Evolutionary conservation across 345 rosid genomes (phyloP).

Genomic region (Jatropha curcas): DNA sequence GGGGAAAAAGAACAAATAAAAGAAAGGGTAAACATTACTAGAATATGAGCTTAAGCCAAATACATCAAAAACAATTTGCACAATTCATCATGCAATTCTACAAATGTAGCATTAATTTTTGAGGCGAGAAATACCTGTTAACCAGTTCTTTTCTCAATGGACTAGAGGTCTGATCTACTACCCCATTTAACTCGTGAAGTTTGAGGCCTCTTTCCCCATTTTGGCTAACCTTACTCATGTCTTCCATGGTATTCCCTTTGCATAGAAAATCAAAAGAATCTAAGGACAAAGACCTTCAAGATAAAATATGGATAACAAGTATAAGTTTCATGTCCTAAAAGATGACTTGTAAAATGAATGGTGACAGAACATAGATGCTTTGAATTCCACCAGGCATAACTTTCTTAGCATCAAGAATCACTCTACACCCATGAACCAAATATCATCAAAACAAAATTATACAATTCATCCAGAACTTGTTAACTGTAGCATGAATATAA

Average conservation of each 20-base stretch:
- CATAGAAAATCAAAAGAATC: slow-evolving; percentile 30
- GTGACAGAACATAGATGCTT: neutral
- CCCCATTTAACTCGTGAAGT: slow-evolving; percentile 34
- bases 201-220: slow-evolving; percentile 38
- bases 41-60: neutral
- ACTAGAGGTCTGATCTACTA: slow-evolving; percentile 39
- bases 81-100: too few relatives aligned
- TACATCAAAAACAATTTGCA: neutral
- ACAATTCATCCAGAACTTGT: neutral
- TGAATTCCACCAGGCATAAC: neutral
- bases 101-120: neutral
- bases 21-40: neutral
- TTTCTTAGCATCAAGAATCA: neutral
- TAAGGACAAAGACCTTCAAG: slow-evolving; percentile 28
- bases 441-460: neutral
- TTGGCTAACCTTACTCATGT: slow-evolving; percentile 24
- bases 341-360: neutral
- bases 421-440: neutral
- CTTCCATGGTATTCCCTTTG: slow-evolving; percentile 28
- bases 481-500: neutral
- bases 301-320: slow-evolving; percentile 12
- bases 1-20: neutral
- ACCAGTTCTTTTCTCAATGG: slow-evolving; percentile 46
- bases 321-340: slow-evolving; percentile 15
- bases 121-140: slow-evolving; percentile 37